These are phyloP conservation scores for Rhodosporidiobolus sp. DNA, from an alignment of 768 basidiomycete species.

Conservation along the genomic window DNA sequence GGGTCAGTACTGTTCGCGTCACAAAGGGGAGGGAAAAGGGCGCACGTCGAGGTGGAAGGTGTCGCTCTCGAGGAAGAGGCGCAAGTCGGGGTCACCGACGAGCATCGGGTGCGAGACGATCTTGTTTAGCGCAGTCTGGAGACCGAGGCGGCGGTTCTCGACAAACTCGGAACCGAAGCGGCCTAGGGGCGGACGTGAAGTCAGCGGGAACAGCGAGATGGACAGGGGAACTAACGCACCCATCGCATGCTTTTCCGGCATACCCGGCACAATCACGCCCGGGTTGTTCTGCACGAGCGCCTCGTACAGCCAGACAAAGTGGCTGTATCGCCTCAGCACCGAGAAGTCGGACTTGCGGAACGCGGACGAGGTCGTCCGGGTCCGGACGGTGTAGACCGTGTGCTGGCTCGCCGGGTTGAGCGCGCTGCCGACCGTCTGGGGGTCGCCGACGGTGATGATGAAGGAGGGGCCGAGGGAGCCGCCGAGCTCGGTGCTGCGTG, in stretches of 20 bases:
- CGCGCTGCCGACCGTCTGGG: slow-evolving; percentile 94
- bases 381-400: slow-evolving; percentile 95
- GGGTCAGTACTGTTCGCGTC: background rate
- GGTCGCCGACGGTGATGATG: slow-evolving; percentile 87
- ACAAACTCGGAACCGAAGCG: slow-evolving; percentile 92
- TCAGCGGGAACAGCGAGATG: background rate
- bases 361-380: slow-evolving; percentile 50
- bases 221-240: slow-evolving; percentile 47
- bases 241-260: slow-evolving; percentile 90
- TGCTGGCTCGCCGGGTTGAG: slow-evolving; percentile 67
- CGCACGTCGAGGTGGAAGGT: slow-evolving; percentile 83
- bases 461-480: slow-evolving; percentile 53
- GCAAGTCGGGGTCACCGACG: slow-evolving; percentile 79
- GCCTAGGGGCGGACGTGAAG: slow-evolving; percentile 46
- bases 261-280: slow-evolving; percentile 93
- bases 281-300: slow-evolving; percentile 84
- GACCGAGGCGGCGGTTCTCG: slow-evolving; percentile 71
- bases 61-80: slow-evolving; percentile 88
- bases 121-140: slow-evolving; percentile 89
- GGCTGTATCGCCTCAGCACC: slow-evolving; percentile 92
- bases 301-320: slow-evolving; percentile 96
- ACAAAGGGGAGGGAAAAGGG: slow-evolving; percentile 22
- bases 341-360: slow-evolving; percentile 82
- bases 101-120: slow-evolving; percentile 88
- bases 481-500: slow-evolving; percentile 22